These are phyloP conservation scores for Haberlea rhodopensis DNA, from an alignment of 257 asterid genomes.

Conservation along the genomic window DNA sequence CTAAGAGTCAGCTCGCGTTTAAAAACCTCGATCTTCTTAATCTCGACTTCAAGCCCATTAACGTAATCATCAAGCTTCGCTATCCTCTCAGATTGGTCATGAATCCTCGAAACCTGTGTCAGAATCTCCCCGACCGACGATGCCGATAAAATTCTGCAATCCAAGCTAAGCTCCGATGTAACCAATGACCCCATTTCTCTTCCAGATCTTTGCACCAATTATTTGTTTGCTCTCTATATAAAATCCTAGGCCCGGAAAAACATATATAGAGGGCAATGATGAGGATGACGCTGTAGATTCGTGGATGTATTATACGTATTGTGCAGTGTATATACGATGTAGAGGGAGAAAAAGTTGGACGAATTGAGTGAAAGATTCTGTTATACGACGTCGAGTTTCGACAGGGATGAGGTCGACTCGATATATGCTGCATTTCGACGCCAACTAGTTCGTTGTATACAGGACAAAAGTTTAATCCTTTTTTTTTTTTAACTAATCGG, in stretches of 20 bases:
- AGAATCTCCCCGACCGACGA: constrained; percentile 39
- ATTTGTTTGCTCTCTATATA: not conserved
- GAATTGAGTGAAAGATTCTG: constrained; percentile 53
- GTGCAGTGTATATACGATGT: too few relatives aligned
- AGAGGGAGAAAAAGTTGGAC: constrained; percentile 13
- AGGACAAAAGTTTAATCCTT: too few relatives aligned
- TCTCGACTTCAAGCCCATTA: constrained; percentile 56
- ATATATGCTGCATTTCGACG: constrained; percentile 23
- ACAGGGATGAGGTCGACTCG: constrained; percentile 41
- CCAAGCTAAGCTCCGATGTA: constrained; percentile 54
- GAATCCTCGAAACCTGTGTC: constrained; percentile 40
- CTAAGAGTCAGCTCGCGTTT: constrained; percentile 80
- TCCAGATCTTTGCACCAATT: constrained; percentile 36
- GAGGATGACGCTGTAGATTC: not conserved
- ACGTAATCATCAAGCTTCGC: constrained; percentile 50
- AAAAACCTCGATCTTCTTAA: constrained; percentile 82
- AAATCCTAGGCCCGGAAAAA: not conserved
- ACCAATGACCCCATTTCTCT: constrained; percentile 52
- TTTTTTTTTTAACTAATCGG: too few relatives aligned
- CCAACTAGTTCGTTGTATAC: not conserved
- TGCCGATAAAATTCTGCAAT: constrained; percentile 33
- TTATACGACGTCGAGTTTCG: constrained; percentile 63
- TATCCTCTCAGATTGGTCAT: constrained; percentile 42
- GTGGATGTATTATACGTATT: not conserved
- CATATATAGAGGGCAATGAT: constrained; percentile 1